A percentile compares a stretch with the other conserved stretches of the same genome.
Conservation (phyloP, 163 green algal genomes). For the Trebouxia gelatinosa region DNA sequence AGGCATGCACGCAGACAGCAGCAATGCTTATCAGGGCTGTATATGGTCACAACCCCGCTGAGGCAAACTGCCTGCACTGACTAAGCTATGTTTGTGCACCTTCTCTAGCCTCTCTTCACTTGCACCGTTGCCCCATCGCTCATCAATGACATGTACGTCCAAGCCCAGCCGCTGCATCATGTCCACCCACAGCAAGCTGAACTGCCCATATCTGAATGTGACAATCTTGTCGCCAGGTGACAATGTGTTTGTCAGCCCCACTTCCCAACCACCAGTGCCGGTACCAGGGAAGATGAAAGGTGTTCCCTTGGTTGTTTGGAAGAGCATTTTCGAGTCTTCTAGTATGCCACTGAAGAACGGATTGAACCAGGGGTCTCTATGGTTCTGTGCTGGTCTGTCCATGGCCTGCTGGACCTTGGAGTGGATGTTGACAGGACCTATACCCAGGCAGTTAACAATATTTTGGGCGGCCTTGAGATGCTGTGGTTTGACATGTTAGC, state of each 20-base stretch:
- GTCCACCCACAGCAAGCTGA: constrained; percentile 95
- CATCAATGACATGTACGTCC: constrained; percentile 84
- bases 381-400: constrained; percentile 86
- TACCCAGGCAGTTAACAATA: neutral
- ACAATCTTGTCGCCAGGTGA: constrained; percentile 94
- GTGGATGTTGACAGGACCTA: constrained; percentile 98
- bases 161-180: constrained; percentile 96
- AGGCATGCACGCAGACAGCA: neutral
- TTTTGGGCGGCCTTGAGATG: neutral
- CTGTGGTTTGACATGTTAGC: neutral
- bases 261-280: constrained; percentile 90
- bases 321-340: constrained; percentile 81
- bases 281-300: constrained; percentile 94
- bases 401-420: constrained; percentile 88
- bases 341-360: constrained; percentile 83
- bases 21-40: neutral
- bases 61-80: too few species aligned
- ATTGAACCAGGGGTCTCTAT: constrained; percentile 93
- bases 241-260: constrained; percentile 93
- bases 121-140: constrained; percentile 87
- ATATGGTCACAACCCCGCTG: too few species aligned
- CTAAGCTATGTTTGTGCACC: too few species aligned
- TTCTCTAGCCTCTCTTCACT: constrained; percentile 74
- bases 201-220: constrained; percentile 90
- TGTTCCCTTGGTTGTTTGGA: constrained; percentile 73